Percentiles rank a stretch among this genome's conserved stretches.
Conservation (phyloP, 1,284 basidiomycete genomes). For the Coniferiporia weirii region DNA sequence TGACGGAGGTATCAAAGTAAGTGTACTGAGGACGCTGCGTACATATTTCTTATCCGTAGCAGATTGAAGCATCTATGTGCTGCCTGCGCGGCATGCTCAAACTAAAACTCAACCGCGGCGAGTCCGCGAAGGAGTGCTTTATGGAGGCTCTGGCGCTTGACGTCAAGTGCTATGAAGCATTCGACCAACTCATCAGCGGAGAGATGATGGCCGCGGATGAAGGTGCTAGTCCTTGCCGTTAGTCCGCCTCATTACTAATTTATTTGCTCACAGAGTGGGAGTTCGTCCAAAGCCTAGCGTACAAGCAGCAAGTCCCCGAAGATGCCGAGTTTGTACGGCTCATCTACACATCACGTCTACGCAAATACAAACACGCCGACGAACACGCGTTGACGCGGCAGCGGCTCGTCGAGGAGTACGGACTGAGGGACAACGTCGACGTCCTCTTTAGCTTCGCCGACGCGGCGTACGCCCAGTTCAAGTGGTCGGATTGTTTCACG, state of each 20-base stretch:
- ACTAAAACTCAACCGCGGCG: constrained; percentile 86
- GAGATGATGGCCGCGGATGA: constrained; percentile 93
- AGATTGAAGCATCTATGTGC: constrained; percentile 96
- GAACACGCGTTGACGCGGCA: constrained; percentile 77
- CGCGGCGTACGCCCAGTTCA: constrained; percentile 80
- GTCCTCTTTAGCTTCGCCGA: constrained; percentile 91
- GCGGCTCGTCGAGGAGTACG: constrained; percentile 72
- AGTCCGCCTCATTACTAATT: constrained; percentile 5
- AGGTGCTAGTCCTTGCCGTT: constrained; percentile 45
- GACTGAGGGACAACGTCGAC: constrained; percentile 85
- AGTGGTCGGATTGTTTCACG: constrained; percentile 91
- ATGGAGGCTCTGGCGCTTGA: constrained; percentile 93
- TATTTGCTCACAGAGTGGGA: constrained; percentile 76
- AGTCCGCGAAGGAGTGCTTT: constrained; percentile 88
- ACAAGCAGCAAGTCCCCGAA: constrained; percentile 76
- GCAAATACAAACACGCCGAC: constrained; percentile 81
- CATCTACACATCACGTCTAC: constrained; percentile 87
- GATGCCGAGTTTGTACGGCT: constrained; percentile 88
- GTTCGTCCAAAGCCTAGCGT: constrained; percentile 84
- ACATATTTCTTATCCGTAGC: constrained; percentile 12
- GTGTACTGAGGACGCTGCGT: constrained; percentile 8
- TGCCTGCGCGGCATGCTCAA: constrained; percentile 90
- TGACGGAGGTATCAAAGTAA: constrained; percentile 84
- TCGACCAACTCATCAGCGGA: constrained; percentile 83
- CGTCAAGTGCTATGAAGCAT: constrained; percentile 97